Conservation (phyloP, 768 basidiomycete species). For the Boletus sp. region DNA sequence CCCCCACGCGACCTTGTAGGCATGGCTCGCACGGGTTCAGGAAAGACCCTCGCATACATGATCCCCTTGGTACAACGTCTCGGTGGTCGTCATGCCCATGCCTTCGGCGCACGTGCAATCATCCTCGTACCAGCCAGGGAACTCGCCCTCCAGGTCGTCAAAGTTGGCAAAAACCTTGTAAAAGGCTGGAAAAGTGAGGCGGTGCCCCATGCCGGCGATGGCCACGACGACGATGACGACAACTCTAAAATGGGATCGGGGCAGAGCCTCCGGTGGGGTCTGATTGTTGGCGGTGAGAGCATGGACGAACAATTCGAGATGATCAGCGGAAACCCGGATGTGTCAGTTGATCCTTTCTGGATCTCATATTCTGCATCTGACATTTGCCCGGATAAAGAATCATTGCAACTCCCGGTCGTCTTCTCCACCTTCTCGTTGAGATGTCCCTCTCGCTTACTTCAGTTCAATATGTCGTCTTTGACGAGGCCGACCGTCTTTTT, state of each 20-base stretch:
- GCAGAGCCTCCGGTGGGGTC: conserved; percentile 78
- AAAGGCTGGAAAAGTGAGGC: conserved; percentile 68
- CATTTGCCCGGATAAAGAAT: conserved; percentile 50
- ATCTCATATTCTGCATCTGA: conserved; percentile 9
- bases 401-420: conserved; percentile 95
- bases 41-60: conserved; percentile 96
- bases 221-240: conserved; percentile 46
- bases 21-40: conserved; percentile 98
- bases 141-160: conserved; percentile 88
- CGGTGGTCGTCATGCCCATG: conserved; percentile 70
- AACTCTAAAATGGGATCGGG: conserved; percentile 46
- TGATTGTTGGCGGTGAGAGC: conserved; percentile 94
- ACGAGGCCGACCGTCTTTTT: conserved; percentile 97
- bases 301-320: conserved; percentile 95
- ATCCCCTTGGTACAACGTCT: conserved; percentile 87
- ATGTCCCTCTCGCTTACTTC: conserved; percentile 91
- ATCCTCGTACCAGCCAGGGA: conserved; percentile 92
- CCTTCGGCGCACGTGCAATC: conserved; percentile 82
- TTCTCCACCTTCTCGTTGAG: conserved; percentile 95
- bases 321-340: conserved; percentile 91
- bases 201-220: conserved; percentile 73
- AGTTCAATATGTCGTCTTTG: conserved; percentile 89
- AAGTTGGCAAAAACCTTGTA: conserved; percentile 92
- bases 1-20: conserved; percentile 93
- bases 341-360: conserved; percentile 54